Conservation (phyloP, 2,329 filamentous ascomycete genomes). For the Hypoxylon sp. region DNA sequence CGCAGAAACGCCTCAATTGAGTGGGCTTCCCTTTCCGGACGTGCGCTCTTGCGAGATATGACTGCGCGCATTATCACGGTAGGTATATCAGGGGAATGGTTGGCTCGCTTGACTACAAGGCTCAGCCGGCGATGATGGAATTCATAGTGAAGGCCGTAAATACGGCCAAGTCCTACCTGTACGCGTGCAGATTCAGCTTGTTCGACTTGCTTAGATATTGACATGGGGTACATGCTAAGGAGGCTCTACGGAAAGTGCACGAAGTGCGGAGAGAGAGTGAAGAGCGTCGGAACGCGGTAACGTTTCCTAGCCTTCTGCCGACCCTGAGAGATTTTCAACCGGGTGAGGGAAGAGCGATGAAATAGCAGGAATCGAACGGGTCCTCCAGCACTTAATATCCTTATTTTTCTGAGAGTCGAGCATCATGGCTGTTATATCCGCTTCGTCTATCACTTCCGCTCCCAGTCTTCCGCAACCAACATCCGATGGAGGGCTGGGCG, state of each 20-base stretch:
- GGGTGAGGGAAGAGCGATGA: background rate
- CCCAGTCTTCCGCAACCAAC: conserved; percentile 15
- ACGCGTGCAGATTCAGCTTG: conserved; percentile 21
- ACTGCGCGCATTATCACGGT: conserved; percentile 30
- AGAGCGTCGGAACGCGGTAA: background rate
- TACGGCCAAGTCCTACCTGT: conserved; percentile 19
- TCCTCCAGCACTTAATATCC: background rate
- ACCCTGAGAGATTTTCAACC: background rate
- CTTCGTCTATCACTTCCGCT: conserved; percentile 3
- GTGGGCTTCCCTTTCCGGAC: conserved; percentile 31
- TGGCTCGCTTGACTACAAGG: conserved; percentile 33
- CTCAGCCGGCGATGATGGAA: conserved; percentile 26
- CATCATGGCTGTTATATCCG: conserved; percentile 20
- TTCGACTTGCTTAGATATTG: conserved; percentile 8
- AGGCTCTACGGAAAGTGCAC: conserved; percentile 21
- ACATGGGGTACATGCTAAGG: conserved; percentile 20
- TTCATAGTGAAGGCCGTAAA: conserved; percentile 11
- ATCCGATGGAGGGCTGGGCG: conserved; percentile 11
- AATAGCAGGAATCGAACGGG: background rate
- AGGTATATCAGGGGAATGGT: conserved; percentile 9
- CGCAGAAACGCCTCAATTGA: background rate
- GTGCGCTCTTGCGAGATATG: conserved; percentile 14
- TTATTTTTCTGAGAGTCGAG: background rate
- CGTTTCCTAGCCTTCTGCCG: background rate
- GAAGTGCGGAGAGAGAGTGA: conserved; percentile 3